A percentile compares a stretch with the other conserved stretches of the same genome.
Evolutionary conservation across 495 filamentous ascomycete genomes (phyloP).

Genomic region (Xylaria longipes): DNA sequence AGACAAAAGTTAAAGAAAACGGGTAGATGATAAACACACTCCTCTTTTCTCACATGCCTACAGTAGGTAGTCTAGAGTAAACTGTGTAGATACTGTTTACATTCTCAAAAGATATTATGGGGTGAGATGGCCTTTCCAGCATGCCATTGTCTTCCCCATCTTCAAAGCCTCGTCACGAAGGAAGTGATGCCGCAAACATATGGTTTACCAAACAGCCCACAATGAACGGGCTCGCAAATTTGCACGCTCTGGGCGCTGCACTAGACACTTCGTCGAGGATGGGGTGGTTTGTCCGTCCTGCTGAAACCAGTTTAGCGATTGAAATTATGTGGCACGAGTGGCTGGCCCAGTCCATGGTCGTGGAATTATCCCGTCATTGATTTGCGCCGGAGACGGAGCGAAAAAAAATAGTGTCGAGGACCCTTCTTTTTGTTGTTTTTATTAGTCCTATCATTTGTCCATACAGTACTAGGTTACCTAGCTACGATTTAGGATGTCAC

Average conservation of each 20-base stretch:
- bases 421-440: constrained; percentile 15
- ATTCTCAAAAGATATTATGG: background rate
- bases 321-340: background rate
- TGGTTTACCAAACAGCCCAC: constrained; percentile 2
- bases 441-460: background rate
- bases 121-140: background rate
- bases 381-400: constrained; percentile 11
- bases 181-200: constrained; percentile 5
- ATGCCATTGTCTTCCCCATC: background rate
- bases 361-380: constrained; percentile 2
- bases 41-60: background rate
- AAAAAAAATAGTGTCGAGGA: background rate
- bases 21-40: background rate
- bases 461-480: background rate
- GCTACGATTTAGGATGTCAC: background rate
- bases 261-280: background rate
- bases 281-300: background rate
- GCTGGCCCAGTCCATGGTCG: constrained; percentile 2
- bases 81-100: no score
- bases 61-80: no score
- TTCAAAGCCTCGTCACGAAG: background rate
- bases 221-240: constrained; percentile 8
- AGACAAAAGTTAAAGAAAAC: background rate
- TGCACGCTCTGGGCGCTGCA: constrained; percentile 12
- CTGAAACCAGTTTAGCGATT: constrained; percentile 8